These are phyloP conservation scores for Debaryomyces robertsiae DNA, from an alignment of 1,139 yeast genomes.

Conservation along the genomic window DNA sequence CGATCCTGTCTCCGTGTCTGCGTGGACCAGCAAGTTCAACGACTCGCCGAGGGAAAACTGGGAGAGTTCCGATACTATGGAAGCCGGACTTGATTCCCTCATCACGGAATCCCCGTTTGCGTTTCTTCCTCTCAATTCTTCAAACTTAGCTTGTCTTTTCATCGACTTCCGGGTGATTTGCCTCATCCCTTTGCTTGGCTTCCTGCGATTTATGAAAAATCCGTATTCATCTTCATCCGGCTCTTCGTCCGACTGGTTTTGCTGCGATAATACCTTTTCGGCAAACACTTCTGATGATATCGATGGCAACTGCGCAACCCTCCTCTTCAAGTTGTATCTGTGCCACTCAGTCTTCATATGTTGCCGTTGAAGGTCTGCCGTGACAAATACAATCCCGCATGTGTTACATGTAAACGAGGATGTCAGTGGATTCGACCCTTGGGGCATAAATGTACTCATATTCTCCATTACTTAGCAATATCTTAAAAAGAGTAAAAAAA, in stretches of 20 bases:
- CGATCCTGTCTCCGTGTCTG: conserved; percentile 44
- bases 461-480: neutral
- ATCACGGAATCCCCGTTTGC: conserved; percentile 15
- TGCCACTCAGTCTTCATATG: conserved; percentile 99
- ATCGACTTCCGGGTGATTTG: conserved; percentile 26
- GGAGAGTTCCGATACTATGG: conserved; percentile 60
- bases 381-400: conserved; percentile 75
- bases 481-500: neutral
- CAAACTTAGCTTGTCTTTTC: conserved; percentile 18
- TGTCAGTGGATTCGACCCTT: conserved; percentile 37
- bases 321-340: conserved; percentile 84
- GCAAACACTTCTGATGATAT: conserved; percentile 81
- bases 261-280: conserved; percentile 58
- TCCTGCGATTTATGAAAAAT: conserved; percentile 44
- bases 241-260: conserved; percentile 29
- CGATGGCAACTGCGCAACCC: conserved; percentile 84
- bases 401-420: conserved; percentile 78
- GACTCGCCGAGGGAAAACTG: conserved; percentile 69
- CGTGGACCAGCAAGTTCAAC: conserved; percentile 4
- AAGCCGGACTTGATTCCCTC: conserved; percentile 56
- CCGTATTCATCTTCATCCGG: conserved; percentile 69
- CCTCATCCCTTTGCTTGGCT: conserved; percentile 23
- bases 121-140: conserved; percentile 14
- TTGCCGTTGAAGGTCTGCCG: conserved; percentile 77
- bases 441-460: conserved; percentile 32